Base-by-base conservation (phyloP, 1,284 basidiomycete genomes). In the Cutaneotrichosporon sp. region DNA sequence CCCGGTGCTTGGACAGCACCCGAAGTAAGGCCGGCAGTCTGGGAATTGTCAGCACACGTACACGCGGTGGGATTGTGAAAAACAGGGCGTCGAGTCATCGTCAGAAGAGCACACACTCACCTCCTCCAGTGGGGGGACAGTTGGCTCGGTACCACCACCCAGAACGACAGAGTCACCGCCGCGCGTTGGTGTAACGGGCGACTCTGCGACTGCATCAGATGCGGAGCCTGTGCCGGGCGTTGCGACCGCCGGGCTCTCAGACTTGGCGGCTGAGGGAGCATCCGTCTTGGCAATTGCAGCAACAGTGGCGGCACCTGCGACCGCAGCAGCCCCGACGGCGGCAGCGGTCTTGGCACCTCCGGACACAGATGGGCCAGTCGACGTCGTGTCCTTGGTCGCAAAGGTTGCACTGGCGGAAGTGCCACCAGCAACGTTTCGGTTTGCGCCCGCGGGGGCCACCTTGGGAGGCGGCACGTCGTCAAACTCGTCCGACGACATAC, bases 1-100 rank as follows among this genome's bases (percentile, higher is more conserved):
- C 90, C 90, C 2, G 88, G 88, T 8, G 88, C 83, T 65, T 87
- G 89, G 57, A 89, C 88, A 6, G 87, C 87, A 14, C 86, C 86
- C 4, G 86, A 88, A 22, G 86, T 86, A 61, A 90, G 81, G 42
- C 87, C 87, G 52, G 84, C 86, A 11, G 88, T 89, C 81, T 89
- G 84, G 14, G 83, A 47, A 34, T 58, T 49, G 53, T 50, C 11
- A 30, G 55, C 26, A 56, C 36, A 56, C n/a, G 22, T 26, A 42
- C 32, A 42, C n/a, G 13, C 18, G 32, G 11, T 30, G 22, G 4
- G 50, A 31, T 10, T n/a, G 22, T 16, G 18, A 40, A 53, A 9
- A 10, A 22, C 13, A 18, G 34, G 22, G 11, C 18, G n/a, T 10
- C 2, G 34, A 32, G 18, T 18, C 16, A 18, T 46, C 18, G n/a